Evolutionary conservation across 495 filamentous ascomycete species (phyloP).

Genomic region (Lophium mytilinum): DNA sequence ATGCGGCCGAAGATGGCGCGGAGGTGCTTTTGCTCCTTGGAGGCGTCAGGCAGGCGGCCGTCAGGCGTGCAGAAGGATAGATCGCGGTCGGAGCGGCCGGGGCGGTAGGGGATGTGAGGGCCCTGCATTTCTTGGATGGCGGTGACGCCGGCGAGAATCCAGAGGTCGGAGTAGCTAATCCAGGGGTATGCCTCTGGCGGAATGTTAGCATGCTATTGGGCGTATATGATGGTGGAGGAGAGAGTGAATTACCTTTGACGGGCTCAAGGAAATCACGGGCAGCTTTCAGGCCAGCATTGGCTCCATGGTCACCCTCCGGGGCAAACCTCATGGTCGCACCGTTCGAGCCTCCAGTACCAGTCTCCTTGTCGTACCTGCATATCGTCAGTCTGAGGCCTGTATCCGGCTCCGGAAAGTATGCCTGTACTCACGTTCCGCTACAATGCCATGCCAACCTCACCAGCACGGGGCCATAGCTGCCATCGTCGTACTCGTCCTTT

Average conservation of each 20-base stretch:
- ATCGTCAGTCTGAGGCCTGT: constrained; percentile 5
- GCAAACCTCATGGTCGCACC: constrained; percentile 97
- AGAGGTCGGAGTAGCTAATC: constrained; percentile 94
- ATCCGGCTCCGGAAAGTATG: neutral
- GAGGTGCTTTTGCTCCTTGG: constrained; percentile 73
- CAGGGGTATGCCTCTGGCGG: constrained; percentile 62
- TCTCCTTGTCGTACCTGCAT: constrained; percentile 70
- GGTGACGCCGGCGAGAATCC: constrained; percentile 80
- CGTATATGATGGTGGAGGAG: neutral
- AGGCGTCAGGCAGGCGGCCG: constrained; percentile 85
- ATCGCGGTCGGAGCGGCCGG: constrained; percentile 73
- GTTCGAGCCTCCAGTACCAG: constrained; percentile 87
- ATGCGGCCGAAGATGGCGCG: constrained; percentile 92
- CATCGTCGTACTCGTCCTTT: constrained; percentile 93
- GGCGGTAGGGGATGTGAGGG: constrained; percentile 79
- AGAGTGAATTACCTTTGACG: constrained; percentile 50
- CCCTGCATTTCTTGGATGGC: constrained; percentile 95
- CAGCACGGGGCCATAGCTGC: constrained; percentile 79
- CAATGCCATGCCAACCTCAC: constrained; percentile 34
- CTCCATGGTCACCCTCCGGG: constrained; percentile 85
- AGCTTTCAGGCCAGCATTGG: constrained; percentile 81
- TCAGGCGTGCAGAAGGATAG: constrained; percentile 60
- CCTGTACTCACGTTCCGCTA: constrained; percentile 28
- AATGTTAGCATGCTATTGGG: neutral
- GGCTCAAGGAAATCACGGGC: constrained; percentile 91